Conservation (phyloP, 2,329 filamentous ascomycete species). For the Emmonsia crescens region DNA sequence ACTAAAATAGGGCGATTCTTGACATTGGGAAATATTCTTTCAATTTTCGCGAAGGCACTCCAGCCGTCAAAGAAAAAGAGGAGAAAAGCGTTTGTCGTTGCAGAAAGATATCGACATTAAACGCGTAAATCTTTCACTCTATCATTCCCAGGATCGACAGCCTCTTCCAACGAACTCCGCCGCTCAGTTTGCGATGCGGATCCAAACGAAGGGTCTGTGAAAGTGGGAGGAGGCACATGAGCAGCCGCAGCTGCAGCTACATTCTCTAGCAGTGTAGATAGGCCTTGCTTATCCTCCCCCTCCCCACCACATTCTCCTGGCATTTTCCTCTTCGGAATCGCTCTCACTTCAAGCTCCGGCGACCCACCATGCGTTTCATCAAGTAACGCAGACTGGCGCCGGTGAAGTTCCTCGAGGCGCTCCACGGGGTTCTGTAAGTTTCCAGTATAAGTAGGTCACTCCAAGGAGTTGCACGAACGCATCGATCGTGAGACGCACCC, state of each 20-base stretch:
- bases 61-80: not conserved
- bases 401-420: slow-evolving; percentile 59
- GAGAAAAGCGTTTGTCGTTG: not conserved
- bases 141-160: not conserved
- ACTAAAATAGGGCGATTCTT: not conserved
- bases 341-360: not conserved
- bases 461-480: slow-evolving; percentile 34
- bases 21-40: not conserved
- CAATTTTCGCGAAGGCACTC: not conserved
- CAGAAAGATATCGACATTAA: not conserved
- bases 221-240: not conserved
- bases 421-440: slow-evolving; percentile 54
- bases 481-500: slow-evolving; percentile 64
- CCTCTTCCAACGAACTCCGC: not conserved
- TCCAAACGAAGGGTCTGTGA: not conserved
- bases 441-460: slow-evolving; percentile 36
- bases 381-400: slow-evolving; percentile 54
- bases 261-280: not conserved
- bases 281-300: not conserved
- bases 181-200: not conserved
- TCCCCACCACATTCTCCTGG: not conserved
- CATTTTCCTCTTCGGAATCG: slow-evolving; percentile 1
- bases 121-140: not conserved
- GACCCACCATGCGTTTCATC: slow-evolving; percentile 19
- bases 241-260: not conserved